Evolutionary conservation across 2,329 filamentous ascomycete species (phyloP).

Genomic region (Ophiostoma angusticollis): DNA sequence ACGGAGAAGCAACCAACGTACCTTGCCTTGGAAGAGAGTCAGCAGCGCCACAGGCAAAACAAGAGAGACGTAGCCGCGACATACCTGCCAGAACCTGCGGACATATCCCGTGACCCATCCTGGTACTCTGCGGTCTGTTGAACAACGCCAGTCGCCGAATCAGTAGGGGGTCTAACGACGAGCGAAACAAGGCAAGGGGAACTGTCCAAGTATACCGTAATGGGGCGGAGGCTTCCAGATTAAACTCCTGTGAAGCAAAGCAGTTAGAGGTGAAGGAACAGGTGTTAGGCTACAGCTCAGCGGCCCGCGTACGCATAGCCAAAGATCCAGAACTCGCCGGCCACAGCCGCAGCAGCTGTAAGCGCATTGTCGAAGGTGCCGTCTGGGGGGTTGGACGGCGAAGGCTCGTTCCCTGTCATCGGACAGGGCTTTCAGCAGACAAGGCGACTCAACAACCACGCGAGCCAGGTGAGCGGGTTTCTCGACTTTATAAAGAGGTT

Average conservation of each 20-base stretch:
- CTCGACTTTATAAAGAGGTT: too few relatives aligned
- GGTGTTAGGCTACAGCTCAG: too few relatives aligned
- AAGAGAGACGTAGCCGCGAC: conserved; percentile 22
- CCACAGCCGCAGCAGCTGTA: conserved; percentile 1
- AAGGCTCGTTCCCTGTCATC: conserved; percentile 5
- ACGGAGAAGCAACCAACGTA: not conserved
- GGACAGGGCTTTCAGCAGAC: not conserved
- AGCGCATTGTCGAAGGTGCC: not conserved
- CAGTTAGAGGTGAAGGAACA: not conserved
- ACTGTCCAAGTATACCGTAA: conserved; percentile 69
- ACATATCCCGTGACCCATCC: conserved; percentile 93
- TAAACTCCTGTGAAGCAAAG: conserved; percentile 50
- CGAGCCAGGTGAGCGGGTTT: too few relatives aligned
- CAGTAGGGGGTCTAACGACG: too few relatives aligned
- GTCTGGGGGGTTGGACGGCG: not conserved
- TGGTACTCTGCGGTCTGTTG: conserved; percentile 64
- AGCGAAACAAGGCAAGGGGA: too few relatives aligned
- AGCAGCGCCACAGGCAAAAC: not conserved
- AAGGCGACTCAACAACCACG: not conserved
- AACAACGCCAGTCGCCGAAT: not conserved
- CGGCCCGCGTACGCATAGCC: conserved; percentile 94
- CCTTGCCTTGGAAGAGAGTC: conserved; percentile 7
- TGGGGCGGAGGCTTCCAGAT: conserved; percentile 98
- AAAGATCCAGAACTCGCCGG: conserved; percentile 80
- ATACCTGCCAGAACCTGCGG: conserved; percentile 92